Evolutionary conservation across 257 asterid species (phyloP), one percentile per base, ranked within the genome.

Genomic region (Solanum etuberosum): DNA sequence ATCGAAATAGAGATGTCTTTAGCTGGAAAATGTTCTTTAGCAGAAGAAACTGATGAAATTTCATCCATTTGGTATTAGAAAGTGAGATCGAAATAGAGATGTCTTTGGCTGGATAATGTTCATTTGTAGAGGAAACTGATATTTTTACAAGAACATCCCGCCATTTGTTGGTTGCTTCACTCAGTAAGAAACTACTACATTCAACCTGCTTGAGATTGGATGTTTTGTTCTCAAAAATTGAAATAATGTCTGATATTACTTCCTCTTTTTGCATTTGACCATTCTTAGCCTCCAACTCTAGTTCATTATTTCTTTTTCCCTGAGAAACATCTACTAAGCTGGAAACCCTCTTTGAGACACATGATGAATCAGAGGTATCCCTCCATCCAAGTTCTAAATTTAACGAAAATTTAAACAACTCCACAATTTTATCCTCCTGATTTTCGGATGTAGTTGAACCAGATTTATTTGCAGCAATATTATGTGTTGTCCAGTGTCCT

Each of bases 251-350:
- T 7, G 84, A 88, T 31, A 86, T 76, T 68, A 74, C 27, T 57
- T 84, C 89, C 83, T 82, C 29, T 11, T 23, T 23, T n/a, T 85
- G 86, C 83, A 38, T 63, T 63, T 13, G 83, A 82, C 67, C 85
- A 57, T 85, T 81, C 68, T 88, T 87, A 37, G 86, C 86, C 82
- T 68, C 72, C 57, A 83, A 61, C 83, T 82, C 83, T 18, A 85
- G 29, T 83, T 27, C 88, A 57, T 25, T 74, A 71, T 86, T 81
- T 48, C 31, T 82, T 10, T 43, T 46, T 83, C 71, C 63, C 42
- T 12, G 86, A 40, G 89, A 87, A 5, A 86, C 67, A 48, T 84
- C 87, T 82, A 87, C 70, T 83, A 91, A 83, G 12, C 40, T 43
- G 86, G 35, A 46, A 35, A 57, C 18, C 63, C 57, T 82, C 73